phyloP scores from a whole-genome alignment of 2,329 filamentous ascomycete genomes.

The Penicillium sp. region DNA sequence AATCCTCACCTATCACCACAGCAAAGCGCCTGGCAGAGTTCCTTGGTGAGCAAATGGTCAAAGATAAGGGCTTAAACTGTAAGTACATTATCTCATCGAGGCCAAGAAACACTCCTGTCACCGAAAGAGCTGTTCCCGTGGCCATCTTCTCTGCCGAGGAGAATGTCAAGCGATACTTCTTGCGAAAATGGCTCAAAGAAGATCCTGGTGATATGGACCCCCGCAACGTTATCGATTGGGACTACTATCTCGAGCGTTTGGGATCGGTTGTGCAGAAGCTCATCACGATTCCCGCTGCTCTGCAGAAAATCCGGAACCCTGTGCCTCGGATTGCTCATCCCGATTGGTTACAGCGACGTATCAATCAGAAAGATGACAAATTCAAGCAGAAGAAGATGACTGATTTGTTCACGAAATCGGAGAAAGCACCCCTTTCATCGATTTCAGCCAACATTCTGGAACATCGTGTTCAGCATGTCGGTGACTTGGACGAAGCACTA shows the following conservation, averaged over 20 bases:
- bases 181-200: slow-evolving; percentile 94
- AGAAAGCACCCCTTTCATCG: slow-evolving; percentile 70
- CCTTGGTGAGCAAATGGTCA: slow-evolving; percentile 96
- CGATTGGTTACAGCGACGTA: slow-evolving; percentile 92
- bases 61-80: slow-evolving; percentile 98
- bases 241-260: slow-evolving; percentile 93
- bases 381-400: slow-evolving; percentile 99
- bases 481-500: slow-evolving; percentile 72
- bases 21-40: slow-evolving; percentile 94
- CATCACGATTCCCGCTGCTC: slow-evolving; percentile 94
- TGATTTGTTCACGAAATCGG: slow-evolving; percentile 69
- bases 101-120: slow-evolving; percentile 87
- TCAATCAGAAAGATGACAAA: slow-evolving; percentile 93
- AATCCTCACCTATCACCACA: slow-evolving; percentile 99
- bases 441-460: slow-evolving; percentile 64
- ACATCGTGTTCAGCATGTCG: slow-evolving; percentile 54
- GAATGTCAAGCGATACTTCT: slow-evolving; percentile 79
- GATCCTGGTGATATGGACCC: slow-evolving; percentile 90
- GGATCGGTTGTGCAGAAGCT: slow-evolving; percentile 98
- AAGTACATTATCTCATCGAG: slow-evolving; percentile 96
- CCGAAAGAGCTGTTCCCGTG: slow-evolving; percentile 89
- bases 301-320: slow-evolving; percentile 93
- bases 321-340: slow-evolving; percentile 92
- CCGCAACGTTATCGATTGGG: slow-evolving; percentile 87
- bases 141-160: slow-evolving; percentile 96